Percentiles rank a stretch among this genome's conserved stretches.
phyloP scores from a whole-genome alignment of 192 early-diverging fungal genomes.

The Chytriomyces confervae region DNA sequence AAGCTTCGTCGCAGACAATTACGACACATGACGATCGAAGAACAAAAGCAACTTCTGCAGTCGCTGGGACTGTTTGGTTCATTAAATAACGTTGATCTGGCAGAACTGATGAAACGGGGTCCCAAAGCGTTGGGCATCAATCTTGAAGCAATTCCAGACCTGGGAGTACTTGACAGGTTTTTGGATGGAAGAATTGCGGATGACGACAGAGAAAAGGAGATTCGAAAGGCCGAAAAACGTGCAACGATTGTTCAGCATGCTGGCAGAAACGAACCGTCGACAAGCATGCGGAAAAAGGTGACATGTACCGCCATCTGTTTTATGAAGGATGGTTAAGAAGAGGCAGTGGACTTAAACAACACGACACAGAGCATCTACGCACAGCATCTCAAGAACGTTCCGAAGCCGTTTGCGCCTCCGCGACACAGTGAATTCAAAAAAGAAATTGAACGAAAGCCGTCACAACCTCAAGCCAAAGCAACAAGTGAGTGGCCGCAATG shows the following conservation, averaged over 20 bases:
- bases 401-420: not conserved
- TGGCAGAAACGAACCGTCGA: not conserved
- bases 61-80: conserved; percentile 4
- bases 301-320: not conserved
- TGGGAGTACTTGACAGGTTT: conserved; percentile 6
- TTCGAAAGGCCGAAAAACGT: not conserved
- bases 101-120: conserved; percentile 6
- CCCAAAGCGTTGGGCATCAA: not conserved
- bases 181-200: conserved; percentile 24
- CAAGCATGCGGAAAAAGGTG: not conserved
- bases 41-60: conserved; percentile 9
- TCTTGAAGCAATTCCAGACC: not conserved
- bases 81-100: conserved; percentile 9
- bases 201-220: conserved; percentile 24
- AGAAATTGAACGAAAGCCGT: not conserved
- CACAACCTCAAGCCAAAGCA: not conserved
- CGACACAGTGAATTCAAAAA: not conserved
- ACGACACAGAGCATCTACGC: not conserved
- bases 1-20: conserved; percentile 17
- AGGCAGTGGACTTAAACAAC: not conserved
- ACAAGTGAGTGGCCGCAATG: too few species aligned
- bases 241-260: not conserved
- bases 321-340: not conserved
- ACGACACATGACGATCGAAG: conserved; percentile 18
- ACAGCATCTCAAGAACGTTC: not conserved